Conservation (phyloP, 2,329 filamentous ascomycete genomes). For the Ophiocordyceps unilateralis region DNA sequence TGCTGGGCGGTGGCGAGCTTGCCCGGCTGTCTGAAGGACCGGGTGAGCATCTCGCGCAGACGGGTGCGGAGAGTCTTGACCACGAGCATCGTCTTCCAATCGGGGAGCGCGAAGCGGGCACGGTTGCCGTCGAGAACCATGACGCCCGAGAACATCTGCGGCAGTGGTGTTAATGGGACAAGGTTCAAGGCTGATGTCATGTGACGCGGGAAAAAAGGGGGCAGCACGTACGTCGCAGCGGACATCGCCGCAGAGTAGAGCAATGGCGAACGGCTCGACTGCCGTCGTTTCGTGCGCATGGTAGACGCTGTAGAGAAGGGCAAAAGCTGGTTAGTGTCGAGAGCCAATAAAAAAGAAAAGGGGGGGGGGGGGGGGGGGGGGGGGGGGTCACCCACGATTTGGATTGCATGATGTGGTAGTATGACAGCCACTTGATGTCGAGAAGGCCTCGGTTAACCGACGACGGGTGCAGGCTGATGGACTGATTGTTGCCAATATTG, state of each 20-base stretch:
- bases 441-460: constrained; percentile 67
- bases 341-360: neutral
- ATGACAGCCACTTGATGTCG: constrained; percentile 68
- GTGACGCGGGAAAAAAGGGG: neutral
- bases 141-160: constrained; percentile 71
- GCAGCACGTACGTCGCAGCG: constrained; percentile 53
- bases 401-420: constrained; percentile 95
- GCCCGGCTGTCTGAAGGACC: constrained; percentile 51
- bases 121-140: constrained; percentile 77
- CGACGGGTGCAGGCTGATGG: constrained; percentile 69
- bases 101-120: constrained; percentile 62
- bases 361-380: neutral
- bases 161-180: neutral
- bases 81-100: constrained; percentile 86
- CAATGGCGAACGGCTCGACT: constrained; percentile 66
- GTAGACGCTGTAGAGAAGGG: constrained; percentile 30
- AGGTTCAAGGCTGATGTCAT: too few species aligned
- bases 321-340: neutral
- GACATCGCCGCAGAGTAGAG: constrained; percentile 73
- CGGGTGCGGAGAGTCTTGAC: constrained; percentile 63
- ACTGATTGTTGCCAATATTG: constrained; percentile 85
- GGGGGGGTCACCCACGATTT: constrained; percentile 38
- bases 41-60: constrained; percentile 57
- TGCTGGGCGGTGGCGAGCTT: constrained; percentile 48
- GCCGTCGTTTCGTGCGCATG: constrained; percentile 82